These are phyloP conservation scores for Fusarium nanum DNA, from an alignment of 2,329 filamentous ascomycete species.

Conservation along the genomic window DNA sequence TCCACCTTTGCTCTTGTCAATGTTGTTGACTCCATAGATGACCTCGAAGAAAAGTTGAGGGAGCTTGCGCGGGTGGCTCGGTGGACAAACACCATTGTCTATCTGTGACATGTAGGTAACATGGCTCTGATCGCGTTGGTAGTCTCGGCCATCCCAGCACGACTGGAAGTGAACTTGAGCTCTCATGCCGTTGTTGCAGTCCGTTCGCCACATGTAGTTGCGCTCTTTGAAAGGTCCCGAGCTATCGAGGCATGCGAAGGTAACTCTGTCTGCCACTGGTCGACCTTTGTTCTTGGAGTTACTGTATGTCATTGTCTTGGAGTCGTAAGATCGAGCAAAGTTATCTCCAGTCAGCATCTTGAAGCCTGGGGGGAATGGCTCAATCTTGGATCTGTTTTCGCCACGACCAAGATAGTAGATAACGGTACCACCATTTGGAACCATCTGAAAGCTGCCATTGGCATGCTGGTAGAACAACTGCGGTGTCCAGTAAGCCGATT, in stretches of 20 bases:
- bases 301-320: slow-evolving; percentile 38
- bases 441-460: slow-evolving; percentile 41
- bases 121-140: slow-evolving; percentile 40
- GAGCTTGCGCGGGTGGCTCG: slow-evolving; percentile 36
- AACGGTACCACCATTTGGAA: slow-evolving; percentile 39
- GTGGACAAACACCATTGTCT: slow-evolving; percentile 42
- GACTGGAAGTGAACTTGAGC: slow-evolving; percentile 43
- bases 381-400: slow-evolving; percentile 39
- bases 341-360: slow-evolving; percentile 40
- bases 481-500: slow-evolving; percentile 44
- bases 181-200: slow-evolving; percentile 42
- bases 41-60: slow-evolving; percentile 43
- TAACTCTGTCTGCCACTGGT: slow-evolving; percentile 37
- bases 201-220: slow-evolving; percentile 40
- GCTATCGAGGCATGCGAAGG: slow-evolving; percentile 42
- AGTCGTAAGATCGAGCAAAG: slow-evolving; percentile 27
- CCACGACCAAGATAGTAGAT: slow-evolving; percentile 43
- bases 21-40: slow-evolving; percentile 39
- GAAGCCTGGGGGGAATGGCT: slow-evolving; percentile 41
- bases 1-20: slow-evolving; percentile 41
- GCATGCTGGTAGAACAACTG: slow-evolving; percentile 40
- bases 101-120: slow-evolving; percentile 42
- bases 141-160: slow-evolving; percentile 42
- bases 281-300: slow-evolving; percentile 20
- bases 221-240: slow-evolving; percentile 36